Evolutionary conservation across 192 early-diverging fungal genomes (phyloP).

Genomic region (Pecoramyces ruminantium): DNA sequence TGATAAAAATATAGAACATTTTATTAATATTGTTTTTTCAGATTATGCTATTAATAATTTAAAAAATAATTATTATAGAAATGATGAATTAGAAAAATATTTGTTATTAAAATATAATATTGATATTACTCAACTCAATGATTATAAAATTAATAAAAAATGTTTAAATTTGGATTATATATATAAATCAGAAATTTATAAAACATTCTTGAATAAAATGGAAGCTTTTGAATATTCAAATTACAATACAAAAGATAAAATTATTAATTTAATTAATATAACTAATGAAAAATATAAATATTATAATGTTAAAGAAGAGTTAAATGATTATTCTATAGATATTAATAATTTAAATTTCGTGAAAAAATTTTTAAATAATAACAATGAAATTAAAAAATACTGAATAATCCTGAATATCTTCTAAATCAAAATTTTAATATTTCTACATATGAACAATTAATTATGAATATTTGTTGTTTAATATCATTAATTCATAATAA

Average conservation of each 20-base stretch:
- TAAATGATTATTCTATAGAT: neutral
- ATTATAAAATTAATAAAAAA: neutral
- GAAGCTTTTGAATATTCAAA: neutral
- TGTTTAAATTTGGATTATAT: neutral
- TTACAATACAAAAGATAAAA: neutral
- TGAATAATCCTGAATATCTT: neutral
- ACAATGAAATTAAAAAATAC: neutral
- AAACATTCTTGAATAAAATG: neutral
- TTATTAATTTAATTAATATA: neutral
- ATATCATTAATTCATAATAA: neutral
- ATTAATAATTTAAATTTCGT: neutral
- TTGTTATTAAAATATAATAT: neutral
- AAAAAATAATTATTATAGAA: neutral
- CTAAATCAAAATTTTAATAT: neutral
- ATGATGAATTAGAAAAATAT: neutral
- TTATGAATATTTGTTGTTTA: neutral
- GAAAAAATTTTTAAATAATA: neutral
- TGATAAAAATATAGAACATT: neutral
- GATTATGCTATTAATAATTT: neutral
- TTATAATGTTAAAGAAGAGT: neutral
- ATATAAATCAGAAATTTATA: neutral
- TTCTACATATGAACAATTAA: neutral
- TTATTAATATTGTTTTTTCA: neutral
- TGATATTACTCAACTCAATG: neutral
- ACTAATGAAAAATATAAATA: neutral